A percentile compares a stretch with the other conserved stretches of the same genome.
phyloP scores from a whole-genome alignment of 2,329 filamentous ascomycete species.

The Stagonosporopsis chrysanthemi region DNA sequence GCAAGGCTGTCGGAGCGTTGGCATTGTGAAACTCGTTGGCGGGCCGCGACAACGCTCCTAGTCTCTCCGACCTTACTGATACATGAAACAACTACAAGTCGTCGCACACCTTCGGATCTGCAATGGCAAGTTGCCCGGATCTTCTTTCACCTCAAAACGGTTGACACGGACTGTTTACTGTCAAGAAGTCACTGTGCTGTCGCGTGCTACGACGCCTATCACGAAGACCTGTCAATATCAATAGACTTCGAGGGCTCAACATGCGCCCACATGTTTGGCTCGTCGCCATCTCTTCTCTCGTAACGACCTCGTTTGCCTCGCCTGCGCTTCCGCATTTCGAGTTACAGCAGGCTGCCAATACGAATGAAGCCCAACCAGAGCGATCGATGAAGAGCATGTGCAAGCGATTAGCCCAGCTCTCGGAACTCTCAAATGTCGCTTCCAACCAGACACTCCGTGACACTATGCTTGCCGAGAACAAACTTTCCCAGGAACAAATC shows the following conservation, averaged over 20 bases:
- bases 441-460: conserved; percentile 38
- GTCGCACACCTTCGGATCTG: conserved; percentile 7
- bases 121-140: not conserved
- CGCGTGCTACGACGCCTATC: not conserved
- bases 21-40: conserved; percentile 16
- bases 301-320: conserved; percentile 2
- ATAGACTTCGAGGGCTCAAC: not conserved
- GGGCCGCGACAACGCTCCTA: conserved; percentile 1
- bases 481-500: conserved; percentile 31
- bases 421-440: conserved; percentile 32
- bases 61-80: not conserved
- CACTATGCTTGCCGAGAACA: conserved; percentile 29
- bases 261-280: conserved; percentile 12
- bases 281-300: not conserved
- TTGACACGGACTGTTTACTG: not conserved
- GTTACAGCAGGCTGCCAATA: conserved; percentile 3
- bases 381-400: conserved; percentile 22
- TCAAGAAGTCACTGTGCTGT: not conserved
- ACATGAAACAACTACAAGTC: conserved; percentile 24
- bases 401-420: conserved; percentile 31
- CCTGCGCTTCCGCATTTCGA: conserved; percentile 15
- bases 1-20: conserved; percentile 14
- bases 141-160: not conserved
- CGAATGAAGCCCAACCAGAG: not conserved
- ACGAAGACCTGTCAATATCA: not conserved